A percentile compares a stretch with the other conserved stretches of the same genome.
Evolutionary conservation across 2,329 filamentous ascomycete genomes (phyloP).

Genomic region (Colletotrichum nymphaeae): DNA sequence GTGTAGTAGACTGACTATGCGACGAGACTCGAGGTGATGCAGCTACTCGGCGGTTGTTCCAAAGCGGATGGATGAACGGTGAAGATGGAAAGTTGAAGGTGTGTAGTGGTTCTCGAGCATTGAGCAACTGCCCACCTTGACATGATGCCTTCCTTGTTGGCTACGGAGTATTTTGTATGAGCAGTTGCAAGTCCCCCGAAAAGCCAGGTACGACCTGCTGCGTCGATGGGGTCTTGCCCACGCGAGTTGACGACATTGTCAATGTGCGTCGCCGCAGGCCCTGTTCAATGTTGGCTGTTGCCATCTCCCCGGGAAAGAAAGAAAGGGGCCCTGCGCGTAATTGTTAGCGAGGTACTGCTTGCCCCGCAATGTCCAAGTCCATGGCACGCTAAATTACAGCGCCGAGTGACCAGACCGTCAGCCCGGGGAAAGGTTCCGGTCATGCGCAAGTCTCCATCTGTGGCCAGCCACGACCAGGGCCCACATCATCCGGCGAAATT

Average conservation of each 20-base stretch:
- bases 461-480: not conserved
- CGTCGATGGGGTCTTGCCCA: not conserved
- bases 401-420: constrained; percentile 14
- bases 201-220: not conserved
- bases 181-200: not conserved
- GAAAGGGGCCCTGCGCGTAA: not conserved
- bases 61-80: not conserved
- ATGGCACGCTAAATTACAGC: constrained; percentile 23
- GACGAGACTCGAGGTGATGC: constrained; percentile 16
- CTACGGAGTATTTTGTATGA: too few species aligned
- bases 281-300: not conserved
- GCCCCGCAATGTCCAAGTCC: constrained; percentile 32
- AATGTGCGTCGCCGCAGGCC: not conserved
- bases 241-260: not conserved
- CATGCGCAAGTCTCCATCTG: constrained; percentile 7
- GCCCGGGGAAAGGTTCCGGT: constrained; percentile 35
- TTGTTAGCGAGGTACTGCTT: constrained; percentile 27
- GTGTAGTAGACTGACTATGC: not conserved
- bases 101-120: not conserved
- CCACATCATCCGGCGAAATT: constrained; percentile 19
- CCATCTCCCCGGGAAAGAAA: not conserved
- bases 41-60: not conserved
- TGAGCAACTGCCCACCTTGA: not conserved
- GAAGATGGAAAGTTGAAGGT: not conserved
- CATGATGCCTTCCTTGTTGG: not conserved